Conservation (phyloP, 257 asterid genomes). For the Handroanthus guayacan region DNA sequence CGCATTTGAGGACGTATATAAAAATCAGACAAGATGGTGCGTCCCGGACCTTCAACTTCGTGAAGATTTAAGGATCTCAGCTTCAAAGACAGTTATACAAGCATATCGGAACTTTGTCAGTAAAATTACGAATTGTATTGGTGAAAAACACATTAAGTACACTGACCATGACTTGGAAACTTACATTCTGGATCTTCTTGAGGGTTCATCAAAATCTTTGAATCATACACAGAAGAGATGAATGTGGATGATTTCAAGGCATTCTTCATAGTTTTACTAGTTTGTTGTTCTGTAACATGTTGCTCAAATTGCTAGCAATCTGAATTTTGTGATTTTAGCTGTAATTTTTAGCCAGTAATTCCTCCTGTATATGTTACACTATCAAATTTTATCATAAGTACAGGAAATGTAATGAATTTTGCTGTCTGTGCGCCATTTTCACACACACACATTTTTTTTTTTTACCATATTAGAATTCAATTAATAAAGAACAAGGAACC, state of each 20-base stretch:
- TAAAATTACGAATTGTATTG: conserved; percentile 39
- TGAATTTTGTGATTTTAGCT: conserved; percentile 28
- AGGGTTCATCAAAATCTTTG: conserved; percentile 55
- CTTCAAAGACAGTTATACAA: conserved; percentile 51
- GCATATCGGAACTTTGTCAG: conserved; percentile 57
- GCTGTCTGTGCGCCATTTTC: too few species aligned
- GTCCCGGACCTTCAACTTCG: conserved; percentile 67
- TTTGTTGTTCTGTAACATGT: not conserved
- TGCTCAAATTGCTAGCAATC: conserved; percentile 14
- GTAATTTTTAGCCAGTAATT: not conserved
- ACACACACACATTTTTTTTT: too few species aligned
- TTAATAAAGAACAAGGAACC: not conserved
- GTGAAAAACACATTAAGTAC: conserved; percentile 72
- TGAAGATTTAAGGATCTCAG: conserved; percentile 56
- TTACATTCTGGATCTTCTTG: conserved; percentile 67
- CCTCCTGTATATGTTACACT: conserved; percentile 21
- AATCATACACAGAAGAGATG: conserved; percentile 53
- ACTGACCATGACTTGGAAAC: conserved; percentile 61
- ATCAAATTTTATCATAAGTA: not conserved
- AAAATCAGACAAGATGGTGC: conserved; percentile 70
- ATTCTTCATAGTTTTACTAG: conserved; percentile 7
- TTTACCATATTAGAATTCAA: not conserved
- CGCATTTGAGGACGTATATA: conserved; percentile 70
- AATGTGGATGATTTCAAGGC: conserved; percentile 25
- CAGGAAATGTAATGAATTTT: not conserved